These are phyloP conservation scores for Diplotaxis tenuifolia DNA, from an alignment of 345 rosid species.

Conservation along the genomic window DNA sequence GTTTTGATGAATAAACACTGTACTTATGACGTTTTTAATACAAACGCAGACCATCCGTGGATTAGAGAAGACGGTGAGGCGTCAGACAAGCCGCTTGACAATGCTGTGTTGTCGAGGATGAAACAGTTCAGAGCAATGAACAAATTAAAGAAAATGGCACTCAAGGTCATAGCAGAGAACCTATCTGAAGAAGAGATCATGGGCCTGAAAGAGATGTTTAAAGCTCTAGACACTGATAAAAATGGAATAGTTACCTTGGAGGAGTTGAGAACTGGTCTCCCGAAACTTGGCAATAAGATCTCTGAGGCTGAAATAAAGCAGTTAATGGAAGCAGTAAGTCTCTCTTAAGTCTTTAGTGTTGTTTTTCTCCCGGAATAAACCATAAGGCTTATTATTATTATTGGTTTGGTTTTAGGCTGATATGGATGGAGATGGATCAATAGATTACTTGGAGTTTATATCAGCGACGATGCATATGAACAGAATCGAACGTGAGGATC, in stretches of 20 bases:
- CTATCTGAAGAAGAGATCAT: slow-evolving; percentile 95
- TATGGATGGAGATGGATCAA: slow-evolving; percentile 95
- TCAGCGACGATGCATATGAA: slow-evolving; percentile 98
- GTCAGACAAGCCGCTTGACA: slow-evolving; percentile 95
- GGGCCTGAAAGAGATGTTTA: slow-evolving; percentile 96
- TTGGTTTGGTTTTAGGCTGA: slow-evolving; percentile 56
- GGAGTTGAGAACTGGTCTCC: slow-evolving; percentile 92
- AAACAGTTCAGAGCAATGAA: slow-evolving; percentile 99
- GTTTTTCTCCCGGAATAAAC: neutral
- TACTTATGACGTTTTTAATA: neutral
- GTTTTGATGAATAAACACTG: neutral
- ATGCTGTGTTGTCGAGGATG: slow-evolving; percentile 92
- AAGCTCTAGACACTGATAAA: slow-evolving; percentile 88
- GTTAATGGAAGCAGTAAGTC: slow-evolving; percentile 89
- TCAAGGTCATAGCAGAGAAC: slow-evolving; percentile 95
- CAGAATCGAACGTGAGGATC: slow-evolving; percentile 89
- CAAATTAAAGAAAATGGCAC: slow-evolving; percentile 91
- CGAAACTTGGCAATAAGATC: slow-evolving; percentile 82
- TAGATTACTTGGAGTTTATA: slow-evolving; percentile 92
- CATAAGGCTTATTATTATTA: neutral
- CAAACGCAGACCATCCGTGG: slow-evolving; percentile 86
- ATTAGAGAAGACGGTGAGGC: slow-evolving; percentile 89
- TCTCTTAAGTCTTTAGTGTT: slow-evolving; percentile 15
- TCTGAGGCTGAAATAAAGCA: slow-evolving; percentile 88
- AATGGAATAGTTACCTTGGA: slow-evolving; percentile 85